Evolutionary conservation across 495 filamentous ascomycete species (phyloP), one percentile per base, ranked within the genome.

Genomic region (Aspergillus affinis): DNA sequence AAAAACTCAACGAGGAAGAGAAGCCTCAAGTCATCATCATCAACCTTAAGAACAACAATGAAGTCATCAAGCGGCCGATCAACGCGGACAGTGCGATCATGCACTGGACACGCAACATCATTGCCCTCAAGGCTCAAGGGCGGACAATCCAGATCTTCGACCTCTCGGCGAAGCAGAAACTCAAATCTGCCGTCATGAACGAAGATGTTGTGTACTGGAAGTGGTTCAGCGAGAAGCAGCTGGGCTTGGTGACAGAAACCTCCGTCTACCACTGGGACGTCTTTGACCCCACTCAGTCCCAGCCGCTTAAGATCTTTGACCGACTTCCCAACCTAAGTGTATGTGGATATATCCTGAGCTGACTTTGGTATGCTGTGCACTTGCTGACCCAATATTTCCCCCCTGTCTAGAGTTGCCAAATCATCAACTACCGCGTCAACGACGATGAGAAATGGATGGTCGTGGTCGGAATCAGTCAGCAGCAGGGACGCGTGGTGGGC

Each of bases 1-100:
- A 99, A 76, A 91, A 92, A 77, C 85, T 88, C 67, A 86, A 87
- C 62, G 89, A 90, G 57, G 84, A 87, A 51, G 84, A 90, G 51
- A 86, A 86, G 52, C 90, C 94, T 32, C 92, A 99, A 74, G 94
- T 98, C 61, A 89, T 98, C 74, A 99, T 98, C 75, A 79, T 99
- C 75, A 87, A 98, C 72, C 88, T 99, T 67, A 95, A 97, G 75
- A 92, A 95, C 78, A 84, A 84, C 76, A 96, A 96, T 84, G 90
- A 92, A 76, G 83, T 96, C 69, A 95, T 92, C 60, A 88, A 90
- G 63, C 85, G 94, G 64, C 92, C 93, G 9, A 99, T 99, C 82
- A 98, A 97, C 79, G 95, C 94, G 65, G 94, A 99, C 81, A 97
- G 92, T 85, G 95, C 94, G 61, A 97, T 99, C 71, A 97, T 99